Conservation (phyloP, 2,329 filamentous ascomycete species). For the Cercospora berteroae region DNA sequence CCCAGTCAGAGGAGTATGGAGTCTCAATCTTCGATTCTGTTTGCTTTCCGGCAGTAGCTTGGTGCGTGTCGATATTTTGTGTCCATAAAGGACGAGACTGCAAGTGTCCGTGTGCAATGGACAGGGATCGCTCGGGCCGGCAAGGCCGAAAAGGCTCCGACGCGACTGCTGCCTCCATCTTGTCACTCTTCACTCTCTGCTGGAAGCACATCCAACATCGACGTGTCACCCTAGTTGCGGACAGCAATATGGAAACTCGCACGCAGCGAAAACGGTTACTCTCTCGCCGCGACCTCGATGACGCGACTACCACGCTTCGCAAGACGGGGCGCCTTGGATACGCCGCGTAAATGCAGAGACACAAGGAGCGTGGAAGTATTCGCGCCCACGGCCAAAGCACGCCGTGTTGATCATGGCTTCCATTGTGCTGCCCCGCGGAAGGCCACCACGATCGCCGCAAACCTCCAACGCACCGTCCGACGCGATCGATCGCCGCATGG, state of each 20-base stretch:
- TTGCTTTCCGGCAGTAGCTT: no score
- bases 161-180: background rate
- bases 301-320: no score
- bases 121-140: background rate
- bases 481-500: background rate
- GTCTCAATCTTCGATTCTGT: no score
- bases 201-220: background rate
- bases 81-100: background rate
- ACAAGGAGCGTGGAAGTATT: no score
- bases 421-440: background rate
- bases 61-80: background rate
- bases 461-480: background rate
- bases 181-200: background rate
- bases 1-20: no score
- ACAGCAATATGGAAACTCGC: no score
- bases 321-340: no score
- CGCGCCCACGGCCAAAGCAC: no score
- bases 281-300: no score
- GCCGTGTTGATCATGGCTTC: no score
- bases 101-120: background rate
- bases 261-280: no score
- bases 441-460: background rate
- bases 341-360: no score
- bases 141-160: background rate
- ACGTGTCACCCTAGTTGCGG: background rate